phyloP scores from a whole-genome alignment of 1,284 basidiomycete genomes.

The Neotropicomus parvogracilis region DNA sequence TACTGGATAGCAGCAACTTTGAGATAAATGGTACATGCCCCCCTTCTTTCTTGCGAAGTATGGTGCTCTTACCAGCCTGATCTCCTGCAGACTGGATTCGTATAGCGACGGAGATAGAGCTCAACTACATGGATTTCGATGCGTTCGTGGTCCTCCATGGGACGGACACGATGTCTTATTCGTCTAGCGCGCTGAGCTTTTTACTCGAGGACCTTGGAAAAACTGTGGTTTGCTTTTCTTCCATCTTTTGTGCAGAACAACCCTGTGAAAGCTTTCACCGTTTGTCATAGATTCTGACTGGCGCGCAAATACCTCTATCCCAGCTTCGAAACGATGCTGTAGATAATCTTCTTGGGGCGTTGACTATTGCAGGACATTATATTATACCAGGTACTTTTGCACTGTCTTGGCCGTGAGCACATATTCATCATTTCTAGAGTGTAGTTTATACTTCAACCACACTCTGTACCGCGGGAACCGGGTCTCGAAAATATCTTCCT shows the following conservation, averaged over 20 bases:
- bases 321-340: conserved; percentile 87
- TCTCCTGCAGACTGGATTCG: conserved; percentile 74
- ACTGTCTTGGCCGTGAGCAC: background rate
- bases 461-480: conserved; percentile 84
- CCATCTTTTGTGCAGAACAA: background rate
- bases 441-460: conserved; percentile 86
- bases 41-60: background rate
- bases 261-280: background rate
- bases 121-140: conserved; percentile 82
- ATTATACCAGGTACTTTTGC: conserved; percentile 73
- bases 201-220: conserved; percentile 89
- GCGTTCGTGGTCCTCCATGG: conserved; percentile 90
- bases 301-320: conserved; percentile 89
- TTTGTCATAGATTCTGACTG: conserved; percentile 71
- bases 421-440: conserved; percentile 47
- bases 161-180: conserved; percentile 92
- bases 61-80: conserved; percentile 2
- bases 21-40: conserved; percentile 60
- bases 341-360: conserved; percentile 84
- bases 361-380: conserved; percentile 86
- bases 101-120: conserved; percentile 85
- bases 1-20: conserved; percentile 87
- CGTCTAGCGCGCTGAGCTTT: conserved; percentile 84
- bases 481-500: conserved; percentile 81
- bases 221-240: conserved; percentile 58